Evolutionary conservation across 139 green algal species (phyloP), one percentile per base, ranked within the genome.

Genomic region (Trebouxia sp.): DNA sequence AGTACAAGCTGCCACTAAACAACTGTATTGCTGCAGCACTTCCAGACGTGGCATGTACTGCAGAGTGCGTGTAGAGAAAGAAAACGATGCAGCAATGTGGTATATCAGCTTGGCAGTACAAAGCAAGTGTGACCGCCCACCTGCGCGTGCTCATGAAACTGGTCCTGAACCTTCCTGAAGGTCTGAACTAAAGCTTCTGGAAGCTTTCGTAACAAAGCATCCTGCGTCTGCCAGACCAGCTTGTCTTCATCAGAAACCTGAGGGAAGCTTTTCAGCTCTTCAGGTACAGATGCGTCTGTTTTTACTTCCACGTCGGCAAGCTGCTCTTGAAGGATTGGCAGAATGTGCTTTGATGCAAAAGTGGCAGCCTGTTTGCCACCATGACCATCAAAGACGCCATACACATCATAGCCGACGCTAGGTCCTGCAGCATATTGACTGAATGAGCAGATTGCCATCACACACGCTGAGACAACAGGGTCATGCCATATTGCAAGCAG

Each of bases 341-440:
- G 79, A 30, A 97, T 83, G 53, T 85, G 35, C 41, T 91, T 88
- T 35, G 82, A 83, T 15, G 87, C 82, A 75, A 83, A 90, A 20
- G 79, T 82, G n/a, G 89, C 87, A 26, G 84, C 80, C 55, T 85
- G 70, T 75, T 89, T 89, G 48, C 90, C 90, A 67, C 90, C 90
- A 43, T 94, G 90, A 20, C 90, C 90, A 78, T 94, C 90, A 81
- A 94, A 93, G 5, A 94, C 62, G 38, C 86, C 90, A 78, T 83
- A 92, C 0, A 80, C 84, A 4, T 76, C 50, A 12, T 89, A 85
- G 53, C 41, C 55, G 11, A 50, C 39, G 32, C 38, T 12, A 32
- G 38, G 67, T 81, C 69, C 83, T 14, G 30, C 30, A 28, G 45
- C 56, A 69, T 24, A 28, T n/a, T 20, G 20, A 28, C 6, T 69